Percentiles rank a stretch among this genome's conserved stretches.
These are phyloP conservation scores for Delitschia confertaspora DNA, from an alignment of 495 filamentous ascomycete genomes.

Conservation along the genomic window DNA sequence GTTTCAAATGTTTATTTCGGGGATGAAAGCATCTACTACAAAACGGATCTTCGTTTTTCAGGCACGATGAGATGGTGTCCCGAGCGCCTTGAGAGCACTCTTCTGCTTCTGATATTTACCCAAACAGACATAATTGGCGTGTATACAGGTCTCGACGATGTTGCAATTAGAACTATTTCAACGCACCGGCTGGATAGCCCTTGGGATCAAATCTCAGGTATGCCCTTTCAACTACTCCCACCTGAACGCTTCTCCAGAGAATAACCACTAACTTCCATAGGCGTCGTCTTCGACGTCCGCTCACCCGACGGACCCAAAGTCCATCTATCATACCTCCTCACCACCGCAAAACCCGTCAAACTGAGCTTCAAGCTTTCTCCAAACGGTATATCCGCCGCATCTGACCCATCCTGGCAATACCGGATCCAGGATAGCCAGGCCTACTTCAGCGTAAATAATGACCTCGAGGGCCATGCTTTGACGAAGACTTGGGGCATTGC, in stretches of 20 bases:
- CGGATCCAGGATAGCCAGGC: slow-evolving; percentile 17
- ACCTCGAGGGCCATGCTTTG: slow-evolving; percentile 39
- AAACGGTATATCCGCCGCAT: background rate
- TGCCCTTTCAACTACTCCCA: background rate
- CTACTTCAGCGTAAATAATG: slow-evolving; percentile 39
- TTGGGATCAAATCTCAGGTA: slow-evolving; percentile 24
- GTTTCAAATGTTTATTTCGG: slow-evolving; percentile 1
- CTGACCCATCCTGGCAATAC: slow-evolving; percentile 15
- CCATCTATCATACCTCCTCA: slow-evolving; percentile 15
- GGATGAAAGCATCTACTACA: slow-evolving; percentile 7
- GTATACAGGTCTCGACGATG: no score
- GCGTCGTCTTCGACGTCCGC: slow-evolving; percentile 8
- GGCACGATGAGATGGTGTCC: slow-evolving; percentile 20
- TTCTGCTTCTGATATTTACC: slow-evolving; percentile 8
- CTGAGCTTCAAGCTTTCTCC: slow-evolving; percentile 10
- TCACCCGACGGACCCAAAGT: background rate
- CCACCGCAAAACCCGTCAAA: slow-evolving; percentile 10
- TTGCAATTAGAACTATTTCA: no score
- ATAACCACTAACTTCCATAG: background rate
- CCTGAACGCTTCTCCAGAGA: background rate
- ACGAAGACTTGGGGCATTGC: slow-evolving; percentile 45
- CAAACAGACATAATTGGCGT: no score
- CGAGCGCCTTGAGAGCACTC: background rate
- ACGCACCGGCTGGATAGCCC: slow-evolving; percentile 11
- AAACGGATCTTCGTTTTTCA: slow-evolving; percentile 6